Conservation (phyloP, 75 land plant genomes). For the Sequoiadendron giganteum region DNA sequence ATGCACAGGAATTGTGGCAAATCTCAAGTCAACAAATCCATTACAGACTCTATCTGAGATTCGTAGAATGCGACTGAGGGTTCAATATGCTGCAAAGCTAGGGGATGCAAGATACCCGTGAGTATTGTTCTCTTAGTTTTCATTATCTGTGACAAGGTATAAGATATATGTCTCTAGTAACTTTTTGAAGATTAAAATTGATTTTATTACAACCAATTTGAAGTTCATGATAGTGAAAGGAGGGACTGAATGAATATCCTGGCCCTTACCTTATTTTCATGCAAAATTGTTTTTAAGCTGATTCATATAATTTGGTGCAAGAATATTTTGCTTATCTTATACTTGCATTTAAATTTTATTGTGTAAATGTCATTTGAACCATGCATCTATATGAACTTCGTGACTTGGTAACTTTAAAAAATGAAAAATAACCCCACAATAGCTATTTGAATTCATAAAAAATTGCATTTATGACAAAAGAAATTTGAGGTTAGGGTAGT, state of each 20-base stretch:
- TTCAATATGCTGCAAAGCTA: conserved; percentile 53
- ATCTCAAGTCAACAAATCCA: conserved; percentile 77
- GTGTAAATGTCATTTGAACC: neutral
- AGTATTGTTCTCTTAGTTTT: neutral
- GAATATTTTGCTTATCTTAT: neutral
- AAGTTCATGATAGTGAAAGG: neutral
- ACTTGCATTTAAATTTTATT: neutral
- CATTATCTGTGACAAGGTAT: neutral
- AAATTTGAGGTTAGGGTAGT: neutral
- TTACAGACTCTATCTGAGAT: conserved; percentile 65
- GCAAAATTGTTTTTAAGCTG: neutral
- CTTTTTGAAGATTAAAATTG: neutral
- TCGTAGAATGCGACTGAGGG: conserved; percentile 67
- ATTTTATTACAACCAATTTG: neutral
- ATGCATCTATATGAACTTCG: neutral
- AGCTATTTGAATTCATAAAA: neutral
- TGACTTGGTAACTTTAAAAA: neutral
- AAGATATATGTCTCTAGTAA: neutral
- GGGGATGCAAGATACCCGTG: conserved; percentile 66
- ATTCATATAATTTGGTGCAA: neutral
- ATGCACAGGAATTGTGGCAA: conserved; percentile 76
- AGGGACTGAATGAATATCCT: neutral
- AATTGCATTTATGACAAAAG: neutral
- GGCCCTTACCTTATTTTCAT: neutral
- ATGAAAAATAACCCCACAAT: neutral